Base-by-base conservation (phyloP, 176 grass and related monocot genomes). In the Bolboschoenus planiculmis region DNA sequence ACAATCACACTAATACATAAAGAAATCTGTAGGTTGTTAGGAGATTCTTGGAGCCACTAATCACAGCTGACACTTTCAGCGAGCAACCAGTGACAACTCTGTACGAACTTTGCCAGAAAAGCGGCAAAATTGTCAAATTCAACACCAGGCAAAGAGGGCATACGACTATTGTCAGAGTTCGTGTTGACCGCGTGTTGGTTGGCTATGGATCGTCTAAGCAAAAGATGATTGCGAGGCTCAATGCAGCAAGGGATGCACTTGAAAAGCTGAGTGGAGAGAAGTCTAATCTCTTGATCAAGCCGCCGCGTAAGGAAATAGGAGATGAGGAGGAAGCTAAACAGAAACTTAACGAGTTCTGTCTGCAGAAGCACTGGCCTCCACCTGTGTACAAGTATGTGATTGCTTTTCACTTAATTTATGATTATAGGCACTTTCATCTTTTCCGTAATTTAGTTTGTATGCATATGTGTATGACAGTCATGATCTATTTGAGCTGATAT, bases 41-140 rank as follows among this genome's bases (percentile, higher is more conserved):
- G 82, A 79, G 81, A 37, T 51, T 94, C 30, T 78, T 97, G 76
- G 90, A 94, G 86, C 90, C 94, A 7, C 85, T 97, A 82, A 74
- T 97, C 75, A 97, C 92, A 4, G 79, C 73, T 64, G 90, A 97
- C 86, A 94, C 83, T 43, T 37, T 94, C 64, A 80, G 91, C 33
- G 90, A 97, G 87, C 92, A 97, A 84, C 94, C 94, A 39, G 83
- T 97, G 4, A 85, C 92, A 73, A 83, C 64, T 3, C 88, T 94
- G 53, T 82, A 92, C 21, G 86, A 92, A 46, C 26, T 94, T 53
- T 97, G 88, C 62, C 92, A 92, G 57, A 97, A 94, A 85, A 81
- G 86, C 50, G 90, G 90, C 24, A 97, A 89, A 70, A 67, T n/a
- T 61, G 27, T 83, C 78, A n/a, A 86, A 1, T 92, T 97, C 86